Conservation (phyloP, 1,139 yeast species). For the Candida frijolesensis region DNA sequence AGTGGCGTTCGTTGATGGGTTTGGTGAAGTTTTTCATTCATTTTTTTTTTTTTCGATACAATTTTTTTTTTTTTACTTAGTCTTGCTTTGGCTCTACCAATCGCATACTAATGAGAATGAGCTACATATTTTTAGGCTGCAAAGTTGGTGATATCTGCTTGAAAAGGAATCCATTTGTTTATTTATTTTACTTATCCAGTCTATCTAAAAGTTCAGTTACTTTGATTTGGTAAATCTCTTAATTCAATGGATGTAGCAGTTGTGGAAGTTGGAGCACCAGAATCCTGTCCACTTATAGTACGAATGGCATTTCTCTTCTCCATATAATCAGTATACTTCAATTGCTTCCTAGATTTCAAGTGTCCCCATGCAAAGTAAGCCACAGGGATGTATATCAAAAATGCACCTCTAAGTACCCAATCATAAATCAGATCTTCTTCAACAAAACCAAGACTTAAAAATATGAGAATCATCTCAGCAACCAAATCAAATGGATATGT, state of each 20-base stretch:
- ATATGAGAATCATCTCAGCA: conserved; percentile 55
- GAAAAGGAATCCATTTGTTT: neutral
- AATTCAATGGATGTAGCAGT: neutral
- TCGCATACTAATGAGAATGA: neutral
- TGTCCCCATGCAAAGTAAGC: conserved; percentile 41
- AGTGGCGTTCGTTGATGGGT: neutral
- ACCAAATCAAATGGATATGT: conserved; percentile 47
- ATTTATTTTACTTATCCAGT: neutral
- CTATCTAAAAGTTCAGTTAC: neutral
- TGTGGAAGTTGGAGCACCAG: conserved; percentile 1
- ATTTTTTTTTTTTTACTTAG: neutral
- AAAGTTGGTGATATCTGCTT: neutral
- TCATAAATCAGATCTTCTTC: conserved; percentile 36
- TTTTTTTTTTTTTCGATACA: conserved; percentile 4
- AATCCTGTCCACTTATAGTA: neutral
- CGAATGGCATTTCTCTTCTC: conserved; percentile 20
- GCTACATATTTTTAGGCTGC: too few relatives aligned
- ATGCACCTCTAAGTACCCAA: conserved; percentile 24
- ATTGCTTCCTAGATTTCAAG: conserved; percentile 24
- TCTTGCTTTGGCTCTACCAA: neutral
- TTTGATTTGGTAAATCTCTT: neutral
- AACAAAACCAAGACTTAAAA: conserved; percentile 51
- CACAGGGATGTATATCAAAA: conserved; percentile 39
- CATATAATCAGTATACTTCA: conserved; percentile 27
- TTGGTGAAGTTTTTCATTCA: conserved; percentile 7